Base-by-base conservation (phyloP, 2,329 filamentous ascomycete species). In the Gremmenia infestans region DNA sequence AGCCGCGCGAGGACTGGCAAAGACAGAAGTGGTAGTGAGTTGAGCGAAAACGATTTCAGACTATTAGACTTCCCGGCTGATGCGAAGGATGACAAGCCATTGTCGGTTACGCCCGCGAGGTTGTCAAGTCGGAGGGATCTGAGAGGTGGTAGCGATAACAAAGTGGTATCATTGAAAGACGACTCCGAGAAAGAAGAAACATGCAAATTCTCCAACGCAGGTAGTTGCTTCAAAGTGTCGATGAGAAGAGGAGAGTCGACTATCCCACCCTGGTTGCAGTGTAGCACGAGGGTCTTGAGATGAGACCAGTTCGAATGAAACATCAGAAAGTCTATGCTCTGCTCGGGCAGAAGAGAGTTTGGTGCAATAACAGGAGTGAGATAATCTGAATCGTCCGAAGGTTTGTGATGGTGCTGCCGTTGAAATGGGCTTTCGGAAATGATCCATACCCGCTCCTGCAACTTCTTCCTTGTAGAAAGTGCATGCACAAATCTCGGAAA, bases 391-490 rank as follows among this genome's bases (percentile, higher is more conserved):
- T 67, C 60, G 19, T 63, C 59, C 3, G 61, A 58, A 14, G 61
- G n/a, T 17, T 63, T 62, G 36, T 60, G 61, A n/a, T 56, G 60
- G 50, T 57, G 61, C 68, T 60, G 72, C 59, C 59, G 80, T 76
- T 67, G 63, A 35, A 60, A 60, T 8, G 61, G 53, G 49, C 63
- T 67, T 8, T 63, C 50, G 46, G 64, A 63, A 17, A 87, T 63
- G 15, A 82, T 71, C 84, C 83, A 87, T 40, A 78, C 75, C 72
- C 83, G 82, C 59, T 83, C 78, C 63, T 75, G 78, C 12, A 87
- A 72, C 12, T 79, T 77, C 23, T 64, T 68, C 25, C 84, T 73
- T 0, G 82, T 83, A 6, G 81, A 81, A 17, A 87, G 67, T 0
- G 83, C 82, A 57, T 87, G 78, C 55, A 81, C 78, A 9, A 84